A percentile compares a stretch with the other conserved stretches of the same genome.
phyloP scores from a whole-genome alignment of 306 rosid genomes.

The Senna tora region DNA sequence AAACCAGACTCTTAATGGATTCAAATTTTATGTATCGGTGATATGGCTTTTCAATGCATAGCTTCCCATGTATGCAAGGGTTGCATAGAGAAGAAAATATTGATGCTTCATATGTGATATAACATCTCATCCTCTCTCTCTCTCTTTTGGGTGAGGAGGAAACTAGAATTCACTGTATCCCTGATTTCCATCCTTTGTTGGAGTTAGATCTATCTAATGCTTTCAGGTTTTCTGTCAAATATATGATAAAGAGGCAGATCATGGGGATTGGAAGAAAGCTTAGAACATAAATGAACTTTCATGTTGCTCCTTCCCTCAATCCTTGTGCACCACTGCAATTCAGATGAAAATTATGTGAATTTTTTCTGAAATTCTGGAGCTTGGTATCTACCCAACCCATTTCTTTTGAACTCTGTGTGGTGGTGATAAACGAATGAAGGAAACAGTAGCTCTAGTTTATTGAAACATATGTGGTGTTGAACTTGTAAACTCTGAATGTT shows the following conservation, averaged over 20 bases:
- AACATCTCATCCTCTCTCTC: background rate
- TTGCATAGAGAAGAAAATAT: background rate
- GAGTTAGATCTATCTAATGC: background rate
- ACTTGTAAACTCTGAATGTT: background rate
- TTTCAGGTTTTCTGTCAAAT: background rate
- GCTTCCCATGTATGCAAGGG: background rate
- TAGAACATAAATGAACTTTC: background rate
- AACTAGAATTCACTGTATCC: background rate
- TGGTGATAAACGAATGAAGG: background rate
- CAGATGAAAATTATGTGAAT: background rate
- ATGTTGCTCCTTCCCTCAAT: background rate
- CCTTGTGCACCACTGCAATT: background rate
- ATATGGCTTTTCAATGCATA: background rate
- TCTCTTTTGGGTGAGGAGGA: background rate
- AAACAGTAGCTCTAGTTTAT: background rate
- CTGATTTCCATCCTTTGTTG: background rate
- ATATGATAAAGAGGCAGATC: background rate
- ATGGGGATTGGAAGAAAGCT: slow-evolving; percentile 7
- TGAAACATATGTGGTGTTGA: background rate
- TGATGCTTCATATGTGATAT: background rate
- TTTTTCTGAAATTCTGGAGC: background rate
- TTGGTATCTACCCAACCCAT: background rate
- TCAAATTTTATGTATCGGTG: background rate
- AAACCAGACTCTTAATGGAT: background rate
- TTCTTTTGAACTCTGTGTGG: background rate